Base-by-base conservation (phyloP, 1,284 basidiomycete genomes). In the Kwoniella shivajii region DNA sequence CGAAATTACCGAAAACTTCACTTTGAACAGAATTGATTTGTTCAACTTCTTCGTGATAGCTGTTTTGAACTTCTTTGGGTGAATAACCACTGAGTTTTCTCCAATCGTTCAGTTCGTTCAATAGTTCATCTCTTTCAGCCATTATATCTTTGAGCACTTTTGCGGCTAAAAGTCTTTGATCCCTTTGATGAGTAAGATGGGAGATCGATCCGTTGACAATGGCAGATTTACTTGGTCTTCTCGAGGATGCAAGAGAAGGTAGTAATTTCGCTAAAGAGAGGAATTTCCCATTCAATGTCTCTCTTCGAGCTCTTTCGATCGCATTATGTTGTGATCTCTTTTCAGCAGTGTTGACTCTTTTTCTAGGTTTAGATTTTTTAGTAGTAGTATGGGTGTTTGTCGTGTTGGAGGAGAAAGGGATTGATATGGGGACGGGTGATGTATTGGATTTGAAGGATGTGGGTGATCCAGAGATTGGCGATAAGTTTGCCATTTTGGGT, bases 311-410 rank as follows among this genome's bases (percentile, higher is more conserved):
- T 56, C 93, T 84, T 80, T 96, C 93, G 57, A 95, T 90, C 30
- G 93, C 93, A 72, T 97, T 97, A 80, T 96, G 92, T 36, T 89
- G 92, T 6, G 91, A 90, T 46, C 92, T 83, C 75, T 92, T 88
- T 77, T 95, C 93, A 59, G 92, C 92, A 42, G 92, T 95, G 80
- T 93, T 93, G 58, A 91, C 90, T 36, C 91, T 85, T 66, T 78
- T 78, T 46, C 77, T 65, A 85, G 83, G 77, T 82, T 87, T 72
- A 86, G 85, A 77, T 89, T 92, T 80, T 43, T 55, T 57, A 45
- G 64, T 64, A 49, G 41, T 26, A 55, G 56, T 47, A 56, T 66
- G 50, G 58, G 54, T 48, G 59, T 52, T 50, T 30, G 56, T 49
- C 37, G 57, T 55, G 56, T 59, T 44, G 60, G 67, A 54, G n/a